Conservation (phyloP, 2,329 filamentous ascomycete species). For the Penicillium sp. region DNA sequence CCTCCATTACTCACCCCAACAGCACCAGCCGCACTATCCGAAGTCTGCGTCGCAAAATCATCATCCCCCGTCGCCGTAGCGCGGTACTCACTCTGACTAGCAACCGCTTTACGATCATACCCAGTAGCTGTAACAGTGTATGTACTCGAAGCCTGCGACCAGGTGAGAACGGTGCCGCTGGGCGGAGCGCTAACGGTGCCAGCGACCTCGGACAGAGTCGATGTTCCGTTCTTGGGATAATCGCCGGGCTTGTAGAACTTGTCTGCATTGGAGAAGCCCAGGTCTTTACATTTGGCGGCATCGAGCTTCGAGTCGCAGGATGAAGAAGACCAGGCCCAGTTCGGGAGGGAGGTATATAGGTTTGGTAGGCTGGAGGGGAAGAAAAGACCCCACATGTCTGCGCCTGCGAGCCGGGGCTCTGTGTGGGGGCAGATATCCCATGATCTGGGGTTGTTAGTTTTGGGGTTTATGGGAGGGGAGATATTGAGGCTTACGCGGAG, state of each 20-base stretch:
- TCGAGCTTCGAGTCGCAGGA: constrained; percentile 20
- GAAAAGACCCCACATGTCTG: constrained; percentile 21
- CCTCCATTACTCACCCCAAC: neutral
- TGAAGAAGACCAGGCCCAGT: constrained; percentile 22
- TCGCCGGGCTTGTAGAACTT: constrained; percentile 27
- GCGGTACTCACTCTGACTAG: constrained; percentile 15
- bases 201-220: constrained; percentile 30
- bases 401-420: constrained; percentile 20
- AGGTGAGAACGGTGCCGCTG: constrained; percentile 37
- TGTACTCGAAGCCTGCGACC: constrained; percentile 34
- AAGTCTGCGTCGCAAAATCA: constrained; percentile 11
- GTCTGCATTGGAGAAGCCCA: constrained; percentile 21
- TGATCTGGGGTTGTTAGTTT: constrained; percentile 18
- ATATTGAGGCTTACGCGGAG: constrained; percentile 32
- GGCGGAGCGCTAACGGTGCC: constrained; percentile 38
- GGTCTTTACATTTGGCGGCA: constrained; percentile 20
- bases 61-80: constrained; percentile 17
- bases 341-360: constrained; percentile 17
- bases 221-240: constrained; percentile 31
- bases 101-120: constrained; percentile 24
- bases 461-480: neutral
- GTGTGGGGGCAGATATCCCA: constrained; percentile 39
- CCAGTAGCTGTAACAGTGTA: constrained; percentile 41
- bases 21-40: constrained; percentile 5
- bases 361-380: constrained; percentile 23